Evolutionary conservation across 2,329 filamentous ascomycete species (phyloP).

Genomic region (Thyridium curvatum): DNA sequence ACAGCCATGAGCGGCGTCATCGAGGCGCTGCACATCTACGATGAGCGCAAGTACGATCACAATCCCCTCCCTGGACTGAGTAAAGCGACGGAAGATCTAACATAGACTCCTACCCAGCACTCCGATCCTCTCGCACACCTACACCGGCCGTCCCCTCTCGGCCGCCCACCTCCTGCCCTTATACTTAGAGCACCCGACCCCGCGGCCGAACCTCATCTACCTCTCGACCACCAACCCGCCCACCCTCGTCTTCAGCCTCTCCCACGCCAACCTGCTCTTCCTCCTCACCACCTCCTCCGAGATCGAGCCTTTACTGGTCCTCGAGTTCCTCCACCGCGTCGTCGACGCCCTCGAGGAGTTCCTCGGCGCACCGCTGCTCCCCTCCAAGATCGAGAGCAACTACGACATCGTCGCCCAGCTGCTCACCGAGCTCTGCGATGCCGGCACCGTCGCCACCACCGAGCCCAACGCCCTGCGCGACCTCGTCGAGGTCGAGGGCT

Average conservation of each 20-base stretch:
- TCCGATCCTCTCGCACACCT: slow-evolving; percentile 82
- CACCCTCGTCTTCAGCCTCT: slow-evolving; percentile 80
- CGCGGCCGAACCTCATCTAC: slow-evolving; percentile 82
- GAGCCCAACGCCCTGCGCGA: slow-evolving; percentile 91
- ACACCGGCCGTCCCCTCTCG: slow-evolving; percentile 73
- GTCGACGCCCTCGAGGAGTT: slow-evolving; percentile 94
- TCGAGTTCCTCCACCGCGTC: slow-evolving; percentile 91
- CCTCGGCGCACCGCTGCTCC: slow-evolving; percentile 77
- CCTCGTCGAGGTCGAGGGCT: slow-evolving; percentile 83
- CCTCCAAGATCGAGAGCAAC: slow-evolving; percentile 78
- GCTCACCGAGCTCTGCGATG: slow-evolving; percentile 94
- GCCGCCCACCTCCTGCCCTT: slow-evolving; percentile 73
- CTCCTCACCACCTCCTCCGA: slow-evolving; percentile 80
- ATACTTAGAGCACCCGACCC: slow-evolving; percentile 75
- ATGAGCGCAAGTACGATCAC: slow-evolving; percentile 76
- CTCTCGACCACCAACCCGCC: slow-evolving; percentile 76
- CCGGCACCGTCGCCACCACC: slow-evolving; percentile 79
- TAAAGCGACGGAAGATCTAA: no score
- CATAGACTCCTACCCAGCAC: slow-evolving; percentile 43
- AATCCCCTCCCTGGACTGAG: no score
- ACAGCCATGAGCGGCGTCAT: slow-evolving; percentile 72
- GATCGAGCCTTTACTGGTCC: slow-evolving; percentile 78
- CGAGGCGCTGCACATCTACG: slow-evolving; percentile 93
- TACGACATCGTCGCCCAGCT: slow-evolving; percentile 95
- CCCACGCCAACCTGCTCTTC: slow-evolving; percentile 80